Conservation (phyloP, 495 filamentous ascomycete genomes). For the Aspergillus homomorphus region DNA sequence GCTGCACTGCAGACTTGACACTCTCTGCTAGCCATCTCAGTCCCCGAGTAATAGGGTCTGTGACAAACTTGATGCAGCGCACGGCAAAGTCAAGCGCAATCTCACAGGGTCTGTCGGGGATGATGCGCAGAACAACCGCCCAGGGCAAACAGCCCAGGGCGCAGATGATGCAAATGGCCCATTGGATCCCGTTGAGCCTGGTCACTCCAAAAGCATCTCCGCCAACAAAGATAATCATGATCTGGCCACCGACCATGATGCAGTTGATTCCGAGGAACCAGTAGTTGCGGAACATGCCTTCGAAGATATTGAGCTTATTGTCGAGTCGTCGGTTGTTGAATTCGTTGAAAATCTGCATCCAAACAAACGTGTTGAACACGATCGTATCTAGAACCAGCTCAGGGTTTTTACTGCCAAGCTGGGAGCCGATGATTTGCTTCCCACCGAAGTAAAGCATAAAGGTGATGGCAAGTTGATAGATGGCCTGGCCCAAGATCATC, state of each 20-base stretch:
- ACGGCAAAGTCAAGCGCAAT: slow-evolving; percentile 38
- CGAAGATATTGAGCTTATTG: slow-evolving; percentile 87
- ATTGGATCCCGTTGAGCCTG: slow-evolving; percentile 63
- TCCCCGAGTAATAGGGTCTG: slow-evolving; percentile 29
- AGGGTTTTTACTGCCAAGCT: slow-evolving; percentile 38
- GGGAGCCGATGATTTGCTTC: slow-evolving; percentile 51
- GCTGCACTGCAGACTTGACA: slow-evolving; percentile 16
- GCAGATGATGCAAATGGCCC: slow-evolving; percentile 72
- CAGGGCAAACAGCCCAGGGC: slow-evolving; percentile 70
- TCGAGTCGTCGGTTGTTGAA: slow-evolving; percentile 91
- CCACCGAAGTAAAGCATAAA: slow-evolving; percentile 77
- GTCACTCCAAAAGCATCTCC: slow-evolving; percentile 70
- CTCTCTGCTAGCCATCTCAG: slow-evolving; percentile 1
- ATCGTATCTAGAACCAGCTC: slow-evolving; percentile 61
- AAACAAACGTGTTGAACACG: slow-evolving; percentile 92
- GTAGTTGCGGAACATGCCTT: slow-evolving; percentile 71
- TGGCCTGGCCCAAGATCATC: slow-evolving; percentile 85
- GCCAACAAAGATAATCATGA: slow-evolving; percentile 79
- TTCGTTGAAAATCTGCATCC: slow-evolving; percentile 97
- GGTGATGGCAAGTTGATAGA: slow-evolving; percentile 77
- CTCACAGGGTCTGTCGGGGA: slow-evolving; percentile 57
- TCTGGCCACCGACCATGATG: slow-evolving; percentile 74
- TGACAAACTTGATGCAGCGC: slow-evolving; percentile 20
- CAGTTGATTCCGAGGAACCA: slow-evolving; percentile 81
- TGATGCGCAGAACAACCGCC: slow-evolving; percentile 66